Base-by-base conservation (phyloP, 345 rosid genomes). In the Anastatica hierochuntica region DNA sequence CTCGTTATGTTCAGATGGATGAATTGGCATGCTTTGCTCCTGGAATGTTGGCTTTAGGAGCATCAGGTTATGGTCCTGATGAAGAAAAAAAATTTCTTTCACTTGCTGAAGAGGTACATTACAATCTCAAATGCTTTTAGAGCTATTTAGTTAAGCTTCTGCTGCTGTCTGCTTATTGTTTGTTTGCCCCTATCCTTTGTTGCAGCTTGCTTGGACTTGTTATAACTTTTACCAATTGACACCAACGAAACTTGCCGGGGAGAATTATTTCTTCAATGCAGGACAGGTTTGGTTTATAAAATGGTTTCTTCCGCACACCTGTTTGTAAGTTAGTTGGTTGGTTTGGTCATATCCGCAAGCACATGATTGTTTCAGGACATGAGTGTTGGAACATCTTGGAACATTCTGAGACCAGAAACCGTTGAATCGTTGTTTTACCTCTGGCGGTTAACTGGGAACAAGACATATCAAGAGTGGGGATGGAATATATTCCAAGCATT, bases 11-110 rank as follows among this genome's bases (percentile, higher is more conserved):
- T 73, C 74, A 92, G 99, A 92, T 92, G 99, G 99, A 92, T 77
- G 99, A 92, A 68, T 66, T 92, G 58, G 99, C 99, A 8, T 92
- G 99, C 79, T 92, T 92, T 77, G 95, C 85, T 66, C 97, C 99
- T 11, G 99, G 99, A 72, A 92, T 92, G 97, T 60, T 92, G 69
- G 99, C 95, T 71, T 74, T 92, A 70, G 99, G 99, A 76, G 83
- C 97, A 3, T 67, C 61, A 60, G 97, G 90, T 49, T 85, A 85
- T 70, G 94, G 68, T 14, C 78, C 88, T 45, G 85, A 58, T 1
- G 94, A 92, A n/a, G 77, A 86, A 47, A 62, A 80, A 61, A 88
- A 77, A 51, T 68, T 81, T 56, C 58, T 92, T 8, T 61, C 88
- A 7, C 95, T 92, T 43, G 99, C 97, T 14, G 95, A 86, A 72